Evolutionary conservation across 768 basidiomycete genomes (phyloP).

Genomic region (Podaxis mareebaensis): DNA sequence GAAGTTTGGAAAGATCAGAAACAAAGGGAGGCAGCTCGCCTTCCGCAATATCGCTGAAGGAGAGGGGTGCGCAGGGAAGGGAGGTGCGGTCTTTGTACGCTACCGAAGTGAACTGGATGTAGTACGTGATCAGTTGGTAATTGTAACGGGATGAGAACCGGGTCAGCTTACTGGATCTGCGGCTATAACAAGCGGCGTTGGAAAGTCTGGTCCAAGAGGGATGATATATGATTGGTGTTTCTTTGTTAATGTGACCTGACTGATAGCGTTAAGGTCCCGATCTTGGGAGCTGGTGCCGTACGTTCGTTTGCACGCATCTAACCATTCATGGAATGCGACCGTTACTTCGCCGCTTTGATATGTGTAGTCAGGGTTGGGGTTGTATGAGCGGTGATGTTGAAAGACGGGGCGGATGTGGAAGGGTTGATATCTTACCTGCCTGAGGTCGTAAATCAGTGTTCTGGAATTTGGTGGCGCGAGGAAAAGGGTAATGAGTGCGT

Average conservation of each 20-base stretch:
- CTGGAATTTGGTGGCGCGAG: background rate
- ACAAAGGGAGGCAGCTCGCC: slow-evolving; percentile 45
- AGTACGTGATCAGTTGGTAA: background rate
- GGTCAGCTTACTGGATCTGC: slow-evolving; percentile 53
- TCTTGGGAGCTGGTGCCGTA: slow-evolving; percentile 18
- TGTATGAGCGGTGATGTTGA: background rate
- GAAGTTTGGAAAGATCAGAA: slow-evolving; percentile 20
- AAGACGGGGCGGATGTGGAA: background rate
- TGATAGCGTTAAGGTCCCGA: slow-evolving; percentile 4
- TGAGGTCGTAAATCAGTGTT: slow-evolving; percentile 14
- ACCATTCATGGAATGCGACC: slow-evolving; percentile 61
- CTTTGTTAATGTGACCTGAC: slow-evolving; percentile 15
- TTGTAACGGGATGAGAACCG: background rate
- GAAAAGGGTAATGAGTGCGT: slow-evolving; percentile 29
- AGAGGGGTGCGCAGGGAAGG: slow-evolving; percentile 54
- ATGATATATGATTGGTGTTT: slow-evolving; percentile 27
- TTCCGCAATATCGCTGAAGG: slow-evolving; percentile 63
- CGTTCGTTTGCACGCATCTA: slow-evolving; percentile 34
- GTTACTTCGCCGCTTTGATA: slow-evolving; percentile 62
- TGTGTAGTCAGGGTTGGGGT: background rate
- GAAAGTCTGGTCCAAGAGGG: slow-evolving; percentile 33
- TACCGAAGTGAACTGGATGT: slow-evolving; percentile 53
- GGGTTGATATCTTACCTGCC: slow-evolving; percentile 28
- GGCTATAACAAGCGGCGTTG: slow-evolving; percentile 36
- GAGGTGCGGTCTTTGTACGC: slow-evolving; percentile 59